Evolutionary conservation across 83 land plant genomes (phyloP).

Genomic region (Picea mariana): DNA sequence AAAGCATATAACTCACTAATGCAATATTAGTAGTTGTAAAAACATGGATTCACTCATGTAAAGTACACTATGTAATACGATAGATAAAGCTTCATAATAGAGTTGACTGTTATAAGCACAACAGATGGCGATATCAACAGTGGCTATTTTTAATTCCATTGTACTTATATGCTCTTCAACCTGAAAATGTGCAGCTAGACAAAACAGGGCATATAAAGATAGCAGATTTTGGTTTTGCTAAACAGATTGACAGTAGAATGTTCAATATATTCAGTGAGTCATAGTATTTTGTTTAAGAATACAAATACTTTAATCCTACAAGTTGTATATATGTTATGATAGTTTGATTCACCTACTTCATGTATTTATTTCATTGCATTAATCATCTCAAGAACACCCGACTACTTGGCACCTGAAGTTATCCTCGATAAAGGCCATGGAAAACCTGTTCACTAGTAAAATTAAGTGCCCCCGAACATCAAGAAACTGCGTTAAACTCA

Average conservation of each 20-base stretch:
- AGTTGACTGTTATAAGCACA: too few relatives aligned
- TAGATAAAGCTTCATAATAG: too few relatives aligned
- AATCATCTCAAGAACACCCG: neutral
- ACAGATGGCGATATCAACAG: too few relatives aligned
- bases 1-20: too few relatives aligned
- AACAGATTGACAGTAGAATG: slow-evolving; percentile 12
- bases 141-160: too few relatives aligned
- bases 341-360: neutral
- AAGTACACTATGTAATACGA: too few relatives aligned
- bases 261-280: neutral
- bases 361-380: neutral
- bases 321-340: neutral
- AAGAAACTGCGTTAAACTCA: too few relatives aligned
- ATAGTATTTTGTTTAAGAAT: neutral
- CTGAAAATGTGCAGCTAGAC: too few relatives aligned
- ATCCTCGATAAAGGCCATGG: slow-evolving; percentile 56
- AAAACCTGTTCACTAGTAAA: slow-evolving; percentile 36
- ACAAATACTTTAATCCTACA: neutral
- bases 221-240: slow-evolving; percentile 19
- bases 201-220: neutral
- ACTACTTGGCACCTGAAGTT: slow-evolving; percentile 33
- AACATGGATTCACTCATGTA: too few relatives aligned
- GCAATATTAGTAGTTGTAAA: too few relatives aligned
- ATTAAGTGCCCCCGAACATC: too few relatives aligned
- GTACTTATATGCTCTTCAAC: neutral